These are phyloP conservation scores for Ophiostoma himal-ulmi DNA, from an alignment of 2,329 filamentous ascomycete genomes.

Conservation along the genomic window DNA sequence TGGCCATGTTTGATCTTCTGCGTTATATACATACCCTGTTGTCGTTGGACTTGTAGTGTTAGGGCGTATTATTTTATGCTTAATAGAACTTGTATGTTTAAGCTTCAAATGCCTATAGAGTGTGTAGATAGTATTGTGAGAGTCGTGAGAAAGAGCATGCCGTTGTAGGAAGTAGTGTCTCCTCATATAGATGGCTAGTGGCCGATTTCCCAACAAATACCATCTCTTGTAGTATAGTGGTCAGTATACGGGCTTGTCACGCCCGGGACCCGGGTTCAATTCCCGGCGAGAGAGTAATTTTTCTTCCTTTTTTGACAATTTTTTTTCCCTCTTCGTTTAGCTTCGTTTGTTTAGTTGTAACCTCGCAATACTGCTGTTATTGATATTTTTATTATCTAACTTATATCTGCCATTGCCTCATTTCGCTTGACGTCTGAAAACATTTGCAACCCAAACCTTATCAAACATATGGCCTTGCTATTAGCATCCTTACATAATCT, in stretches of 20 bases:
- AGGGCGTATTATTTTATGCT: background rate
- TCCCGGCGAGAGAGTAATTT: constrained; percentile 21
- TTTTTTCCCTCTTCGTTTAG: background rate
- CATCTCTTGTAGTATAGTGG: constrained; percentile 27
- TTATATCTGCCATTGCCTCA: background rate
- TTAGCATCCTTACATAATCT: background rate
- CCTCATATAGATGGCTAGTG: background rate
- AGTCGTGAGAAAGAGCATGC: no score
- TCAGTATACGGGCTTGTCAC: constrained; percentile 26
- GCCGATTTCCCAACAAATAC: background rate
- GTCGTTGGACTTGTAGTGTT: constrained; percentile 1
- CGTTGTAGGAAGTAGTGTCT: background rate
- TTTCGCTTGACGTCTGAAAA: background rate
- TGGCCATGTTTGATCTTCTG: background rate
- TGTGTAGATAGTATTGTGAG: no score
- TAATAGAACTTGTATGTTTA: background rate
- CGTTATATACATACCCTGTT: constrained; percentile 5
- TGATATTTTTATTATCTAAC: background rate
- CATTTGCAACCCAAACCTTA: no score
- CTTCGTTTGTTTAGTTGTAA: background rate
- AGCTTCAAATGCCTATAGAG: no score
- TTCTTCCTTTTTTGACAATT: background rate
- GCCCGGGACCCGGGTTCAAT: constrained; percentile 25
- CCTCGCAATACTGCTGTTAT: background rate
- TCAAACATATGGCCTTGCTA: no score